A percentile compares a stretch with the other conserved stretches of the same genome.
These are phyloP conservation scores for Fusarium sp. DNA, from an alignment of 2,329 filamentous ascomycete species.

Conservation along the genomic window DNA sequence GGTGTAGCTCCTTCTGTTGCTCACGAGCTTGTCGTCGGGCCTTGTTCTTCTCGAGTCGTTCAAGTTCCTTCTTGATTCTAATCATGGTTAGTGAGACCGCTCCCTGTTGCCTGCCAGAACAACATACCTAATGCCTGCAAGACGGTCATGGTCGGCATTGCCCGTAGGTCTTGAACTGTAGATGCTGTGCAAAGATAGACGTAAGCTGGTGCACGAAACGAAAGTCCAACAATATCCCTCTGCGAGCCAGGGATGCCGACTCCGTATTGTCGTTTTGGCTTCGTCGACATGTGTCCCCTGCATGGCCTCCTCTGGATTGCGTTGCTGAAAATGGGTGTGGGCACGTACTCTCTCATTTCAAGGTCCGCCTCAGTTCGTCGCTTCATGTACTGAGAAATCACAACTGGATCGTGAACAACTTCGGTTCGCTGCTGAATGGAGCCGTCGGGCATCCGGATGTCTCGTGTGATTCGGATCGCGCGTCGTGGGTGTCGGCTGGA, in stretches of 20 bases:
- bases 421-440: conserved; percentile 74
- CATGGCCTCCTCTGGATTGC: conserved; percentile 1
- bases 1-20: conserved; percentile 80
- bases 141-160: conserved; percentile 64
- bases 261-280: conserved; percentile 34
- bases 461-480: conserved; percentile 78
- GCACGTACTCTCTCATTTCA: conserved; percentile 77
- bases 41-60: conserved; percentile 89
- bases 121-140: conserved; percentile 57
- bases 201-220: conserved; percentile 54
- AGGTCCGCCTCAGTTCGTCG: conserved; percentile 78
- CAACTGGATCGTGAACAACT: conserved; percentile 81
- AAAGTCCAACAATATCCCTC: conserved; percentile 50
- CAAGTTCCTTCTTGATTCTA: conserved; percentile 73
- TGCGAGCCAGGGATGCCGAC: conserved; percentile 46
- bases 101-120: too few species aligned
- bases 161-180: conserved; percentile 63
- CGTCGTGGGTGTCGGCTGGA: conserved; percentile 77
- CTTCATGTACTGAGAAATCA: conserved; percentile 90
- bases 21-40: conserved; percentile 91
- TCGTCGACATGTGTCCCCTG: conserved; percentile 16
- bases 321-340: conserved; percentile 29
- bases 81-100: conserved; percentile 26
- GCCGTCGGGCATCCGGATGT: conserved; percentile 58
- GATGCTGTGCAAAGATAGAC: conserved; percentile 57